Percentiles rank a stretch among this genome's conserved stretches.
Conservation (phyloP, 176 grass and related monocot species). For the Tuctoria greenei region DNA sequence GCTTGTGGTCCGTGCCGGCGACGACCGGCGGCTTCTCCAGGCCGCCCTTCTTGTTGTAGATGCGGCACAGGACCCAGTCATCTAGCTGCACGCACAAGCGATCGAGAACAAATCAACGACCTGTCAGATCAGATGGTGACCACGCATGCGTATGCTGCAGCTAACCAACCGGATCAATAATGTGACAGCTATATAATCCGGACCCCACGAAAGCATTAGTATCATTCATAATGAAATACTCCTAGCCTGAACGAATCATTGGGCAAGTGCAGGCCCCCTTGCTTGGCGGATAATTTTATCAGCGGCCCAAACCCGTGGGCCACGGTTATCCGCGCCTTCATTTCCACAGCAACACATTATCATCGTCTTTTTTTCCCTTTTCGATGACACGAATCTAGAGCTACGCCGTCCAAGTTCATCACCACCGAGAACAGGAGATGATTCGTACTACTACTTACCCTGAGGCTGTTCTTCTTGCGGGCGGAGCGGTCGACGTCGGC, state of each 20-base stretch:
- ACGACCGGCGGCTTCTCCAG: conserved; percentile 34
- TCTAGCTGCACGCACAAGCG: conserved; percentile 55
- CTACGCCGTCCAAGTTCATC: neutral
- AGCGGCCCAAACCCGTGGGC: conserved; percentile 35
- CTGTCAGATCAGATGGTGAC: neutral
- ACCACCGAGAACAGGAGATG: neutral
- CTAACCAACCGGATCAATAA: neutral
- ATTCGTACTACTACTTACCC: conserved; percentile 26
- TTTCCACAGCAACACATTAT: conserved; percentile 24
- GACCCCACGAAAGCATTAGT: neutral
- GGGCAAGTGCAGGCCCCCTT: conserved; percentile 24
- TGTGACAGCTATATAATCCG: neutral
- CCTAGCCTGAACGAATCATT: conserved; percentile 26
- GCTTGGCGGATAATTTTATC: neutral
- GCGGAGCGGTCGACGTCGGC: conserved; percentile 69
- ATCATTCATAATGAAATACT: too few relatives aligned
- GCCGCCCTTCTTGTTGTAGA: conserved; percentile 94
- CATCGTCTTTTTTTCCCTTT: neutral
- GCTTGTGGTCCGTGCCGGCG: conserved; percentile 32
- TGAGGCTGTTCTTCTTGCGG: conserved; percentile 79
- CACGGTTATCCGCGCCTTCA: conserved; percentile 24
- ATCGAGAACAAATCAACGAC: neutral
- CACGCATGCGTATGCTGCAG: neutral
- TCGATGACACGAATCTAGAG: neutral
- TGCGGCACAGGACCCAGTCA: conserved; percentile 93